Evolutionary conservation across 768 basidiomycete genomes (phyloP).

Genomic region (Tephrocybe sp.): DNA sequence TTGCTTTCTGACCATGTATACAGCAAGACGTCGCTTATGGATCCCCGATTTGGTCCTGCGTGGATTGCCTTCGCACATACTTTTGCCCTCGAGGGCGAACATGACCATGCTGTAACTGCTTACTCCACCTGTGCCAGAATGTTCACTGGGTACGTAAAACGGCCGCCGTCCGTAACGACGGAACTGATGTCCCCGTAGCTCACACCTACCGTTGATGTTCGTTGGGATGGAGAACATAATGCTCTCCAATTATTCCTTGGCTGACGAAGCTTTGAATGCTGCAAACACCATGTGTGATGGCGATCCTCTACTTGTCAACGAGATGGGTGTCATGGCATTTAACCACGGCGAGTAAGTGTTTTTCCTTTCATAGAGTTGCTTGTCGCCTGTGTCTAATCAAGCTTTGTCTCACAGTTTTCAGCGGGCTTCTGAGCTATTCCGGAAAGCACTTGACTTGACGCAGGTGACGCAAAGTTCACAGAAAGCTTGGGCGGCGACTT

Average conservation of each 20-base stretch:
- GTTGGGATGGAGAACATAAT: constrained; percentile 98
- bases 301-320: constrained; percentile 89
- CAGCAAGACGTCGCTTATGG: constrained; percentile 96
- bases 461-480: constrained; percentile 83
- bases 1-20: not conserved
- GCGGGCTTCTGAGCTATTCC: constrained; percentile 67
- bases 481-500: constrained; percentile 84
- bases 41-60: constrained; percentile 92
- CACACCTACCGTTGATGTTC: constrained; percentile 91
- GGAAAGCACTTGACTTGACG: constrained; percentile 75
- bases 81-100: constrained; percentile 95
- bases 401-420: constrained; percentile 53
- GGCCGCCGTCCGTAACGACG: too few species aligned
- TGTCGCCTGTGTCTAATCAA: not conserved
- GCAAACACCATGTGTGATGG: constrained; percentile 78
- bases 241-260: constrained; percentile 75
- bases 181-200: too few species aligned
- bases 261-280: constrained; percentile 86
- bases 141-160: constrained; percentile 76
- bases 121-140: constrained; percentile 96
- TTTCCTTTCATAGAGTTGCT: not conserved
- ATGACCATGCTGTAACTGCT: constrained; percentile 97
- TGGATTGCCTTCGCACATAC: constrained; percentile 99
- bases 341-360: constrained; percentile 73
- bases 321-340: constrained; percentile 90